A percentile compares a stretch with the other conserved stretches of the same genome.
These are phyloP conservation scores for Hanseniaspora singularis DNA, from an alignment of 805 yeast species.

Conservation along the genomic window DNA sequence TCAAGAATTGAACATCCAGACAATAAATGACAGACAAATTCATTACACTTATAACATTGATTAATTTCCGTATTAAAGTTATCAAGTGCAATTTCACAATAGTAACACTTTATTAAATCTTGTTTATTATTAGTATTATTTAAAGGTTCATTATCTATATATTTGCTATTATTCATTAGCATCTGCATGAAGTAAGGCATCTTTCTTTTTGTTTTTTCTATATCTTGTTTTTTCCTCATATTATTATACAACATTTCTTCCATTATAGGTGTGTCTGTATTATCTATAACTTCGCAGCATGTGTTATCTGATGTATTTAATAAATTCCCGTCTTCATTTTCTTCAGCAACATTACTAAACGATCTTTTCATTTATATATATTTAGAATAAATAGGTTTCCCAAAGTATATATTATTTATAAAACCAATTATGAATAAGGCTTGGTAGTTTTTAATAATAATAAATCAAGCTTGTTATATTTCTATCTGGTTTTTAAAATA, in stretches of 20 bases:
- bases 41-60: not conserved
- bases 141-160: not conserved
- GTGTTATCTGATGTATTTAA: too few relatives aligned
- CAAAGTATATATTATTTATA: too few relatives aligned
- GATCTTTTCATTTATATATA: too few relatives aligned
- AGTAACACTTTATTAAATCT: conserved; percentile 3
- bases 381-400: too few relatives aligned
- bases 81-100: not conserved
- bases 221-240: not conserved
- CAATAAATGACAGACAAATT: not conserved
- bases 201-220: not conserved
- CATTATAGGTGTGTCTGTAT: too few relatives aligned
- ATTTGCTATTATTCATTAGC: conserved; percentile 5
- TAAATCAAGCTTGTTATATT: too few relatives aligned
- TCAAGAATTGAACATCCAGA: conserved; percentile 10
- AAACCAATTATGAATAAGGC: too few relatives aligned
- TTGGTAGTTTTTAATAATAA: too few relatives aligned
- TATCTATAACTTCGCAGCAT: not conserved
- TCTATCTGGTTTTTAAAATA: too few relatives aligned
- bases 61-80: not conserved
- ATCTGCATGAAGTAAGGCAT: not conserved
- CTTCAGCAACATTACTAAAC: too few relatives aligned
- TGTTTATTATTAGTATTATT: not conserved
- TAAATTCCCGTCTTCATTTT: too few relatives aligned
- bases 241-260: too few relatives aligned